Evolutionary conservation across 345 rosid species (phyloP).

Genomic region (Kernera saxatilis): DNA sequence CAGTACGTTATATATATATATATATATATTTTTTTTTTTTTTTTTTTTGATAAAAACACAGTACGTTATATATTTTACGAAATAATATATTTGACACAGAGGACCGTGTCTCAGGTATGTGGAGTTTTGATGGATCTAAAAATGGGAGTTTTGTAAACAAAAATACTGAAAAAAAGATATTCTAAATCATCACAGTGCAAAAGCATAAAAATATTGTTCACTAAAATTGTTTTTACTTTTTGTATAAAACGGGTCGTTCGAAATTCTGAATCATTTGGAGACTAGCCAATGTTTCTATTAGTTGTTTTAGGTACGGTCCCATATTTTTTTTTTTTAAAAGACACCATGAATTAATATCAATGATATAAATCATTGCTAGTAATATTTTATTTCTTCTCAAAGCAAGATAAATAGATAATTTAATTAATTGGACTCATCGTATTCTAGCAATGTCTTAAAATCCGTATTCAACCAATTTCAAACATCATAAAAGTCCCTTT

Average conservation of each 20-base stretch:
- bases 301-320: not conserved
- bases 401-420: not conserved
- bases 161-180: not conserved
- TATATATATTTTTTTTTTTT: too few relatives aligned
- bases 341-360: not conserved
- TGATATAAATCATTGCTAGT: not conserved
- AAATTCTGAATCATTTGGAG: not conserved
- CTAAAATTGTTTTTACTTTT: not conserved
- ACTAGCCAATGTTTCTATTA: not conserved
- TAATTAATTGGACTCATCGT: not conserved
- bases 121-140: not conserved
- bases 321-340: too few relatives aligned
- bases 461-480: not conserved
- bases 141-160: not conserved
- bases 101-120: not conserved
- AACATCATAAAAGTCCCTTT: constrained; percentile 10
- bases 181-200: not conserved
- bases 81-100: not conserved
- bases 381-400: not conserved
- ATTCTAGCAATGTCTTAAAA: not conserved
- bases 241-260: not conserved
- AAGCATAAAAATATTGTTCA: not conserved
- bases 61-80: not conserved
- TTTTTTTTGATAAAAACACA: too few relatives aligned
- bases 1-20: too few relatives aligned